phyloP scores from a whole-genome alignment of 371 early-diverging fungal genomes.

The Fennellomyces sp. region DNA sequence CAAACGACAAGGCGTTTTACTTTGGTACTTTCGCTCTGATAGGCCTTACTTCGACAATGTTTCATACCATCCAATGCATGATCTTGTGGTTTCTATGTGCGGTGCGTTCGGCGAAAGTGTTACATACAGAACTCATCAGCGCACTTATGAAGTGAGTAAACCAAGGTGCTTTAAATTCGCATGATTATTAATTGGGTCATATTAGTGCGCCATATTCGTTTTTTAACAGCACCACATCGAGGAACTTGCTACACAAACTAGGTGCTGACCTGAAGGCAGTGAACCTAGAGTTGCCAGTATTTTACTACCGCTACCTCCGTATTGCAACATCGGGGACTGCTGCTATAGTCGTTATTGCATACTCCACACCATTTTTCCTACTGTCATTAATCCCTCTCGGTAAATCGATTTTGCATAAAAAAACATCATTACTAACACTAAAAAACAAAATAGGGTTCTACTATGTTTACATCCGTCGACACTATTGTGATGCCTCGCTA shows the following conservation, averaged over 20 bases:
- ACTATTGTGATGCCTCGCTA: constrained; percentile 73
- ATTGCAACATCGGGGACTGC: constrained; percentile 51
- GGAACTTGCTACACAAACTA: constrained; percentile 83
- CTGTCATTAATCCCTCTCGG: constrained; percentile 57
- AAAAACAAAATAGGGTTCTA: constrained; percentile 31
- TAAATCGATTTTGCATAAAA: constrained; percentile 4
- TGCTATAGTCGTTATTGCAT: constrained; percentile 61
- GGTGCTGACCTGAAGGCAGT: constrained; percentile 84
- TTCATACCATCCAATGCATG: constrained; percentile 73
- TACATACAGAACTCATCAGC: constrained; percentile 37
- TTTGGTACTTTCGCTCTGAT: constrained; percentile 82
- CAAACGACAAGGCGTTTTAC: constrained; percentile 52
- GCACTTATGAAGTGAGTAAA: not conserved
- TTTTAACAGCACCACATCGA: constrained; percentile 83
- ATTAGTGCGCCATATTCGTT: constrained; percentile 84
- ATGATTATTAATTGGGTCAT: not conserved
- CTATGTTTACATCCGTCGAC: constrained; percentile 67
- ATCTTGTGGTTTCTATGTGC: constrained; percentile 84
- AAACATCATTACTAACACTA: not conserved
- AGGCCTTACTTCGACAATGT: constrained; percentile 67
- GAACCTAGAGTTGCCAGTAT: constrained; percentile 76
- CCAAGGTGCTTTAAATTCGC: constrained; percentile 52
- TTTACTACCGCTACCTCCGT: constrained; percentile 58
- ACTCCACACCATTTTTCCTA: constrained; percentile 65
- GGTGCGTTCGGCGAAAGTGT: constrained; percentile 66